These are phyloP conservation scores for Clavispora asparagi DNA, from an alignment of 805 yeast species.

Conservation along the genomic window DNA sequence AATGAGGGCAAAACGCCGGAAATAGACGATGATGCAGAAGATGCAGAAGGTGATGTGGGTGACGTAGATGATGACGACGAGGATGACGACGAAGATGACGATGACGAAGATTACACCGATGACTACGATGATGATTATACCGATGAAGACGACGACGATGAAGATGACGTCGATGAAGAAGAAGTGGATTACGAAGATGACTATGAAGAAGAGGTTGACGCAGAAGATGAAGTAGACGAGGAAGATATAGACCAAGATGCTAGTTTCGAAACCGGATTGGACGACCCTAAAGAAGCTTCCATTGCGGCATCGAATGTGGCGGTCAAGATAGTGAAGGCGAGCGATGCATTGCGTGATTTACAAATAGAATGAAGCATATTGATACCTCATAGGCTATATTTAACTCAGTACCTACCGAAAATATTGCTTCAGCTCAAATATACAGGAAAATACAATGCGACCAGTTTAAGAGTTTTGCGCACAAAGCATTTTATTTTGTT, in stretches of 20 bases:
- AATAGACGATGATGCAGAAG: constrained; percentile 13
- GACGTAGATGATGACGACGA: constrained; percentile 8
- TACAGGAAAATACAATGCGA: too few relatives aligned
- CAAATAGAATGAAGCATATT: background rate
- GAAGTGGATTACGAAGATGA: constrained; percentile 8
- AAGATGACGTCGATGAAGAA: constrained; percentile 8
- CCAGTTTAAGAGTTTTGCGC: too few relatives aligned
- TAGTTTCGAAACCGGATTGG: constrained; percentile 3
- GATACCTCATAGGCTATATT: too few relatives aligned
- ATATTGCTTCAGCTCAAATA: too few relatives aligned
- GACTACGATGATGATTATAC: constrained; percentile 5
- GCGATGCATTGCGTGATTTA: background rate
- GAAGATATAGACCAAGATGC: constrained; percentile 3
- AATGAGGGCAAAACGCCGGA: constrained; percentile 6
- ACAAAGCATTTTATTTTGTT: too few relatives aligned
- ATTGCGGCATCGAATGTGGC: background rate
- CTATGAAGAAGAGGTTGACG: constrained; percentile 8
- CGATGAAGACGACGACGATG: constrained; percentile 6
- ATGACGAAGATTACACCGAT: constrained; percentile 5
- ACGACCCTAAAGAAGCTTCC: background rate
- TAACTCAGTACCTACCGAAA: too few relatives aligned
- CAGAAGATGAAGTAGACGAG: constrained; percentile 7
- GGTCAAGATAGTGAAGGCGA: background rate
- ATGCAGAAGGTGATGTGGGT: constrained; percentile 9
- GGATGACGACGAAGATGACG: constrained; percentile 4